Percentiles rank a stretch among this genome's conserved stretches.
Evolutionary conservation across 495 filamentous ascomycete species (phyloP).

Genomic region (Mycothermus thermophilus): DNA sequence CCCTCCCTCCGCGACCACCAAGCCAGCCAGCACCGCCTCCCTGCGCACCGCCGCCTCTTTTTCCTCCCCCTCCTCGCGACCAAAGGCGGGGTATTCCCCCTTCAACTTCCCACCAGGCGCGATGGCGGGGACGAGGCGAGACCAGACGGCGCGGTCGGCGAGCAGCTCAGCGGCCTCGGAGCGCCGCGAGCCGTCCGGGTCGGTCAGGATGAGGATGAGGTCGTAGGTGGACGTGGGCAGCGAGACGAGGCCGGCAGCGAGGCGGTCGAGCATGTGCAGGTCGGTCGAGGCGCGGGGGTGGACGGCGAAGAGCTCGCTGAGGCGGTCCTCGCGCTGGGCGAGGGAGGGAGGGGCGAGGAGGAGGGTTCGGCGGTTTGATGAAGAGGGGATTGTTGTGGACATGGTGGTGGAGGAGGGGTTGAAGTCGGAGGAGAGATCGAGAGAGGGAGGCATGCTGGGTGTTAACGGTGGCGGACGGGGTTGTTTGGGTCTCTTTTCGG

Average conservation of each 20-base stretch:
- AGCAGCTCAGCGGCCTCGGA: conserved; percentile 45
- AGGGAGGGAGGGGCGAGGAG: conserved; percentile 42
- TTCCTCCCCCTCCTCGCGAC: conserved; percentile 15
- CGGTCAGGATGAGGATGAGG: conserved; percentile 68
- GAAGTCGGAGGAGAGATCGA: conserved; percentile 20
- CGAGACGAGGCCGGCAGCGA: conserved; percentile 66
- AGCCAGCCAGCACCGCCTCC: conserved; percentile 72
- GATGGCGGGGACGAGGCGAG: conserved; percentile 49
- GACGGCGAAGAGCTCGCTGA: conserved; percentile 33
- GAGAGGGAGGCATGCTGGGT: conserved; percentile 16
- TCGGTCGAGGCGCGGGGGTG: conserved; percentile 65
- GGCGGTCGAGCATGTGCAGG: conserved; percentile 95
- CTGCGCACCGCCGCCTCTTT: conserved; percentile 33
- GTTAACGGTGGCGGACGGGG: conserved; percentile 2
- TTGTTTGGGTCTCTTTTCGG: not conserved
- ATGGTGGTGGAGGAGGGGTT: conserved; percentile 10
- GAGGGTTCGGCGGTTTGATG: conserved; percentile 35
- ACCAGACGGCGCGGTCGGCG: conserved; percentile 53
- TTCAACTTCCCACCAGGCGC: conserved; percentile 56
- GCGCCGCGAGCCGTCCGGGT: conserved; percentile 48
- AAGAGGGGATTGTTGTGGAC: not conserved
- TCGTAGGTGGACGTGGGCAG: conserved; percentile 72
- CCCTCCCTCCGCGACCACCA: conserved; percentile 35
- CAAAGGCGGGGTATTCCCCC: conserved; percentile 53
- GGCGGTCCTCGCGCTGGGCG: conserved; percentile 33